Evolutionary conservation across 1,139 yeast genomes (phyloP).

Genomic region (Protomyces pachydermus): DNA sequence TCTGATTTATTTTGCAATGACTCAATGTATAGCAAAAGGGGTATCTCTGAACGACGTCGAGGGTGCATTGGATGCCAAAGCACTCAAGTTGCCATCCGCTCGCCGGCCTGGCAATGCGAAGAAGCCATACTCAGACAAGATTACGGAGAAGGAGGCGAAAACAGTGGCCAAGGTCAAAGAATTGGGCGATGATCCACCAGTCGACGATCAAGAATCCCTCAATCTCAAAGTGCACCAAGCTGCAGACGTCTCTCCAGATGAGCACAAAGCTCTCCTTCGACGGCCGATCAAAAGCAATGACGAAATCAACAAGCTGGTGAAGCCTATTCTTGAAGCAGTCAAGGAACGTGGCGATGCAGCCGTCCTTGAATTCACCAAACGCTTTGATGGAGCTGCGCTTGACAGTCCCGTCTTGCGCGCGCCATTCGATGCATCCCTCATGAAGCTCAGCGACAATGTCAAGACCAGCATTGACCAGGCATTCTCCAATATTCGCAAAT

Average conservation of each 20-base stretch:
- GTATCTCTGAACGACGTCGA: conserved; percentile 78
- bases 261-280: conserved; percentile 56
- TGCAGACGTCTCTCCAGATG: conserved; percentile 32
- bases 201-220: conserved; percentile 18
- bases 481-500: conserved; percentile 77
- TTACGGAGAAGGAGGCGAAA: conserved; percentile 10
- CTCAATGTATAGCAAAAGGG: conserved; percentile 78
- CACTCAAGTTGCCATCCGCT: conserved; percentile 61
- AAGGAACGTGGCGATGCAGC: conserved; percentile 78
- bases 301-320: conserved; percentile 84
- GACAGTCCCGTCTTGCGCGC: conserved; percentile 70
- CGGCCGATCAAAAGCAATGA: conserved; percentile 91
- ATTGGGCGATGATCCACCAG: conserved; percentile 20
- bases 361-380: conserved; percentile 74
- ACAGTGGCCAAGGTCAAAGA: conserved; percentile 13
- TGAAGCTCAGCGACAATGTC: conserved; percentile 72
- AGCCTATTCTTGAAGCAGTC: conserved; percentile 80
- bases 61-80: conserved; percentile 74
- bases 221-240: conserved; percentile 20
- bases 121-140: conserved; percentile 47
- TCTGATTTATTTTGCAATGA: conserved; percentile 78
- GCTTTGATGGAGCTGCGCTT: conserved; percentile 79
- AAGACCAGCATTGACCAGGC: conserved; percentile 83
- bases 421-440: conserved; percentile 74
- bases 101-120: conserved; percentile 97